Evolutionary conservation across 2,329 filamentous ascomycete species (phyloP).

Genomic region (Fusarium sp.): DNA sequence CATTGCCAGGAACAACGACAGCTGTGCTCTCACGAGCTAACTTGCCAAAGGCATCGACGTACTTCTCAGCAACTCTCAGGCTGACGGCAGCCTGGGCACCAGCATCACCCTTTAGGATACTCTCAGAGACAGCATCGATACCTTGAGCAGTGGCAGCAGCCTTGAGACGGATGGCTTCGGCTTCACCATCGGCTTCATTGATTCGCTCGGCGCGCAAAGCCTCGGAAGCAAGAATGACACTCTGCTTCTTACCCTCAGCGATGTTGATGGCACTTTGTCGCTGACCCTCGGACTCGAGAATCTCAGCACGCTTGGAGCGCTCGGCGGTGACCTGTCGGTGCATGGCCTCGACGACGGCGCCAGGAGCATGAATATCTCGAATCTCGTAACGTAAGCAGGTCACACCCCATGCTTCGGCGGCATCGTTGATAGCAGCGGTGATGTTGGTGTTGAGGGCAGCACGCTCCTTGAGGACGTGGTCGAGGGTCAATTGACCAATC

Average conservation of each 20-base stretch:
- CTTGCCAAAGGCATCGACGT: constrained; percentile 93
- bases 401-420: constrained; percentile 95
- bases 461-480: constrained; percentile 97
- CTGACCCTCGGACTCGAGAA: constrained; percentile 96
- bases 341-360: constrained; percentile 95
- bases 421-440: constrained; percentile 98
- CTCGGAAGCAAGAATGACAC: constrained; percentile 94
- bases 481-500: constrained; percentile 94
- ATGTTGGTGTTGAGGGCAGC: constrained; percentile 97
- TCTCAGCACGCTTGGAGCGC: constrained; percentile 96
- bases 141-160: constrained; percentile 86
- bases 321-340: constrained; percentile 98
- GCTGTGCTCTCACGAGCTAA: constrained; percentile 95
- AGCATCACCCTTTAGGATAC: constrained; percentile 77
- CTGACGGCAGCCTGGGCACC: constrained; percentile 86
- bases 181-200: constrained; percentile 91
- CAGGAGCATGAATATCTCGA: constrained; percentile 95
- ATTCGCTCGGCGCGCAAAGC: constrained; percentile 90
- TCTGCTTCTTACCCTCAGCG: constrained; percentile 96
- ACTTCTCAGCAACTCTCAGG: constrained; percentile 93
- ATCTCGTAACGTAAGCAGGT: constrained; percentile 98
- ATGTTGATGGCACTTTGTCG: constrained; percentile 98
- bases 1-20: constrained; percentile 94
- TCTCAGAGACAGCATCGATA: constrained; percentile 84
- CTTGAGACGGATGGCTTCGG: constrained; percentile 89